A percentile compares a stretch with the other conserved stretches of the same genome.
These are phyloP conservation scores for Blastocystis sp. DNA, from an alignment of 352 stramenopile genomes.

Conservation along the genomic window DNA sequence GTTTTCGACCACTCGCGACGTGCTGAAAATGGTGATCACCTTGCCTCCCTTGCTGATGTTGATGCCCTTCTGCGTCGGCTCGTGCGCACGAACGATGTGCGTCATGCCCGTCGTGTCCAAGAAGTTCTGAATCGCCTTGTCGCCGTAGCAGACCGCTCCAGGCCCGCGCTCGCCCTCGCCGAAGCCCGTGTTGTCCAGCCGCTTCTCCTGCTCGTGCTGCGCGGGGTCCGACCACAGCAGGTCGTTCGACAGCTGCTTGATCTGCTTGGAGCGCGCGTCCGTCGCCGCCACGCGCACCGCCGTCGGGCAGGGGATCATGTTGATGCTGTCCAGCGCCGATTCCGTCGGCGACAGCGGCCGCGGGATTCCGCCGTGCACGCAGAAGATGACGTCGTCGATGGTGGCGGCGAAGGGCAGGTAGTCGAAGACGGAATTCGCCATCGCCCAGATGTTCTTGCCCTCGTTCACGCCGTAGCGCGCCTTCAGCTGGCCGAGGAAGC, in stretches of 20 bases:
- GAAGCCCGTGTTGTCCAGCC: slow-evolving; percentile 75
- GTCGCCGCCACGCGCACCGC: slow-evolving; percentile 13
- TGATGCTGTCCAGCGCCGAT: slow-evolving; percentile 48
- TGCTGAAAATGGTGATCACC: slow-evolving; percentile 72
- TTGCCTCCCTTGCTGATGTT: slow-evolving; percentile 81
- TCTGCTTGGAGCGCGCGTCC: slow-evolving; percentile 36
- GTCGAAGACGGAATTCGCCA: slow-evolving; percentile 84
- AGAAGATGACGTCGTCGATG: slow-evolving; percentile 89
- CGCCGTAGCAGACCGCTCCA: slow-evolving; percentile 84
- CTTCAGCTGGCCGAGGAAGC: slow-evolving; percentile 83
- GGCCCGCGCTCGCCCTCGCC: slow-evolving; percentile 81
- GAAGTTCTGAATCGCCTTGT: slow-evolving; percentile 82
- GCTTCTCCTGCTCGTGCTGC: slow-evolving; percentile 69
- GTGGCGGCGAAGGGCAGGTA: slow-evolving; percentile 80
- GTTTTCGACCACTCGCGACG: slow-evolving; percentile 50
- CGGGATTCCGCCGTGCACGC: slow-evolving; percentile 85
- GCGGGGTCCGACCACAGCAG: slow-evolving; percentile 71
- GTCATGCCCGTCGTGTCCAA: slow-evolving; percentile 77
- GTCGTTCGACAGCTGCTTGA: slow-evolving; percentile 64
- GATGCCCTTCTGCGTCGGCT: slow-evolving; percentile 84
- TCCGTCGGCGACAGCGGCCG: slow-evolving; percentile 70
- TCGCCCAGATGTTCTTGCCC: slow-evolving; percentile 80
- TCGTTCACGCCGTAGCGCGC: slow-evolving; percentile 79
- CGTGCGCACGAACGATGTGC: slow-evolving; percentile 85
- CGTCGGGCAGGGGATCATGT: slow-evolving; percentile 52